These are phyloP conservation scores for Colletotrichum sansevieriae DNA, from an alignment of 2,329 filamentous ascomycete species.

Conservation along the genomic window DNA sequence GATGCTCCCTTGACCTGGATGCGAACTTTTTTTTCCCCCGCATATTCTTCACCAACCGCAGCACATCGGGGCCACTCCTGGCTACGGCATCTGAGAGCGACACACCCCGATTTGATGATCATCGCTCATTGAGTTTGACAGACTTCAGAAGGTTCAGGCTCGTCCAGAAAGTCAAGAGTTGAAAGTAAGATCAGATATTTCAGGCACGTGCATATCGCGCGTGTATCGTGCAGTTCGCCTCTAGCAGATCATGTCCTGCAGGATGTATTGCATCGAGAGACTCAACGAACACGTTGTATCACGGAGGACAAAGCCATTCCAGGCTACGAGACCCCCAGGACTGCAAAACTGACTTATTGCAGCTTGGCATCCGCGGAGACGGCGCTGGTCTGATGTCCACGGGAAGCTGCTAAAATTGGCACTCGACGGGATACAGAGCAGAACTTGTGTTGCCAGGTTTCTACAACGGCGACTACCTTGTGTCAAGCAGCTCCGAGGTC, in stretches of 20 bases:
- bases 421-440: constrained; percentile 17
- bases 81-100: constrained; percentile 14
- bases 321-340: not conserved
- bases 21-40: constrained; percentile 1
- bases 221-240: constrained; percentile 23
- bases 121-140: constrained; percentile 10
- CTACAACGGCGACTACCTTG: constrained; percentile 20
- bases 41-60: not conserved
- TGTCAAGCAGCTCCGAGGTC: constrained; percentile 37
- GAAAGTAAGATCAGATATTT: constrained; percentile 5
- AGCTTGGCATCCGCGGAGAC: constrained; percentile 3
- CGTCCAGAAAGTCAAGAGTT: not conserved
- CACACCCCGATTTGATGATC: constrained; percentile 5
- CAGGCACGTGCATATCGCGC: constrained; percentile 1
- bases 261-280: constrained; percentile 17
- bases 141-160: constrained; percentile 7
- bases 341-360: constrained; percentile 32
- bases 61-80: constrained; percentile 3
- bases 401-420: constrained; percentile 37
- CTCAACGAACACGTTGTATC: constrained; percentile 18
- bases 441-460: not conserved
- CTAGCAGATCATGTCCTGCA: constrained; percentile 17
- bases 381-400: constrained; percentile 30
- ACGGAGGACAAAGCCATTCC: not conserved
- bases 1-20: constrained; percentile 5